Percentiles rank a stretch among this genome's conserved stretches.
These are phyloP conservation scores for Chaetomiaceae sp. DNA, from an alignment of 2,329 filamentous ascomycete species.

Conservation along the genomic window DNA sequence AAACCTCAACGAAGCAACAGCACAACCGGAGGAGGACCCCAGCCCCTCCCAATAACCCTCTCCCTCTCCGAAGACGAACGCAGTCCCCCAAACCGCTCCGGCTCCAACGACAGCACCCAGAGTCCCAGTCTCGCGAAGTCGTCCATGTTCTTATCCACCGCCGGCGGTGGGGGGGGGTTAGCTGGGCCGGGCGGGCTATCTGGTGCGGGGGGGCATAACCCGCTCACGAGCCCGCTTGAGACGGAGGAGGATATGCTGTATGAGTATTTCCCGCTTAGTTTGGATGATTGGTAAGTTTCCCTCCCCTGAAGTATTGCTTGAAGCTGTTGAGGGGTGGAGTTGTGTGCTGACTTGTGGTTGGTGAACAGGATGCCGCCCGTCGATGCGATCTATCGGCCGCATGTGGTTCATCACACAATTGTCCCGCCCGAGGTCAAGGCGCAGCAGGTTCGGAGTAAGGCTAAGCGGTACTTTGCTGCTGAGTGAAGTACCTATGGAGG, in stretches of 20 bases:
- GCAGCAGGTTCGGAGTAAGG: conserved; percentile 59
- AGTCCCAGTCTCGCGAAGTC: conserved; percentile 47
- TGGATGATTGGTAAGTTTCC: conserved; percentile 71
- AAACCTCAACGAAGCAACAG: conserved; percentile 12
- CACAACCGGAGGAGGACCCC: conserved; percentile 6
- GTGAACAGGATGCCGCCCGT: conserved; percentile 69
- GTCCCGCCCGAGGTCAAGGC: conserved; percentile 67
- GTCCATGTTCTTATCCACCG: not conserved
- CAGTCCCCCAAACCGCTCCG: conserved; percentile 49
- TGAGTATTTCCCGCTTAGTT: conserved; percentile 87
- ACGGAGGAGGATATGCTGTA: conserved; percentile 80
- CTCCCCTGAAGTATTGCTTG: not conserved
- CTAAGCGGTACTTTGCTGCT: conserved; percentile 68
- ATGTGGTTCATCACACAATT: conserved; percentile 86
- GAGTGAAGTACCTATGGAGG: conserved; percentile 37
- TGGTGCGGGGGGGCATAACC: not conserved
- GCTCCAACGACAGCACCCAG: conserved; percentile 35
- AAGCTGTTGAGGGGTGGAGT: not conserved
- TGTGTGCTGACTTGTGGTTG: not conserved
- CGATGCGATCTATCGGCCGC: conserved; percentile 84
- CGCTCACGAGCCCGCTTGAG: conserved; percentile 56
- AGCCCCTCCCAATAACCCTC: conserved; percentile 43
- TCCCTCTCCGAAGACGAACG: conserved; percentile 59
- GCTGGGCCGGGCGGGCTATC: not conserved
- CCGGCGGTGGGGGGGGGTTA: not conserved